A percentile compares a stretch with the other conserved stretches of the same genome.
Evolutionary conservation across 2,329 filamentous ascomycete species (phyloP).

Genomic region (Talaromyces sp.): DNA sequence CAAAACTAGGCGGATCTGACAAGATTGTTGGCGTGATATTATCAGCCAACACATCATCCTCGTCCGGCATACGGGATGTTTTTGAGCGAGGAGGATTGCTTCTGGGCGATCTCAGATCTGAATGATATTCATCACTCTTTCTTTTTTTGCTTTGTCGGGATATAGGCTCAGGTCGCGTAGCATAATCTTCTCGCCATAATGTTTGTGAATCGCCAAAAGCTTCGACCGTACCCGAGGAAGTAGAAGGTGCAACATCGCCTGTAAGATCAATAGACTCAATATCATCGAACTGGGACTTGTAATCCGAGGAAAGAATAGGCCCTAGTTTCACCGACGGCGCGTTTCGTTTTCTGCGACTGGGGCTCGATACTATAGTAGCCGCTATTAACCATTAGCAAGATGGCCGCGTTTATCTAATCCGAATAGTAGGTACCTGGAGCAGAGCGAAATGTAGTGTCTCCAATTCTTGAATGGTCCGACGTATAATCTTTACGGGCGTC

Average conservation of each 20-base stretch:
- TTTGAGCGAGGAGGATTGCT: constrained; percentile 29
- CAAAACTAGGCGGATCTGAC: not conserved
- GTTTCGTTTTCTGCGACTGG: constrained; percentile 15
- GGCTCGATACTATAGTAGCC: not conserved
- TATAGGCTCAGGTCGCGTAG: constrained; percentile 36
- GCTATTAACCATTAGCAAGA: constrained; percentile 2
- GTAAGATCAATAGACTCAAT: constrained; percentile 50
- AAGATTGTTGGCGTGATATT: not conserved
- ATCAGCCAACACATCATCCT: constrained; percentile 1
- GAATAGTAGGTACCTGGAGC: constrained; percentile 29
- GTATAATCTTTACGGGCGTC: constrained; percentile 19
- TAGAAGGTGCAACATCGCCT: constrained; percentile 36
- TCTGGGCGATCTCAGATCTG: constrained; percentile 37
- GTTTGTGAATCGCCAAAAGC: constrained; percentile 42
- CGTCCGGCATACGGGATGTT: constrained; percentile 21
- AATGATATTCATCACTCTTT: constrained; percentile 50
- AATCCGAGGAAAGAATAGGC: constrained; percentile 9
- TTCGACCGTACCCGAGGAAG: constrained; percentile 39
- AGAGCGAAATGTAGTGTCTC: constrained; percentile 13
- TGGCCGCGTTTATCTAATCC: not conserved
- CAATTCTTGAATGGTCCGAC: constrained; percentile 18
- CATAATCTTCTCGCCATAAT: constrained; percentile 47
- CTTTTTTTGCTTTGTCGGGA: constrained; percentile 48
- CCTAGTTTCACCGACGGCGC: constrained; percentile 5
- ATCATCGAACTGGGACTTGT: constrained; percentile 29